A percentile compares a stretch with the other conserved stretches of the same genome.
Conservation (phyloP, 192 early-diverging fungal species). For the Podila clonocystis region DNA sequence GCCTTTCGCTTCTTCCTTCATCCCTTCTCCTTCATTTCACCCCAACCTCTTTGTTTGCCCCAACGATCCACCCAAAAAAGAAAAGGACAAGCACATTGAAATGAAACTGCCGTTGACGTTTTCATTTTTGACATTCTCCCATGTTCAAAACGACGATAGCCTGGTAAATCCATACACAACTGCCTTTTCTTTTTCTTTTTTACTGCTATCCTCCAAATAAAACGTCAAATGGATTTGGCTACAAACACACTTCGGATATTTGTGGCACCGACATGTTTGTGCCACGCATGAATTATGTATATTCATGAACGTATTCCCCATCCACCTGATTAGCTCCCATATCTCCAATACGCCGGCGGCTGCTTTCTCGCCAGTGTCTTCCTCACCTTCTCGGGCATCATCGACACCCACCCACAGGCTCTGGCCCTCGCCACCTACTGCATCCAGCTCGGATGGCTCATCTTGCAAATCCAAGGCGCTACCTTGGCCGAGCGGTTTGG, state of each 20-base stretch:
- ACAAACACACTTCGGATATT: too few relatives aligned
- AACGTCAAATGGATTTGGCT: too few relatives aligned
- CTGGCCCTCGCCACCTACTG: slow-evolving; percentile 25
- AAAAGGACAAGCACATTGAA: background rate
- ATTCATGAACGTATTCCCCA: background rate
- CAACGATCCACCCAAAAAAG: background rate
- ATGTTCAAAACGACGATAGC: slow-evolving; percentile 48
- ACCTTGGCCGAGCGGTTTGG: slow-evolving; percentile 29
- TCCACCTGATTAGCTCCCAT: slow-evolving; percentile 18
- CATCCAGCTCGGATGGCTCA: slow-evolving; percentile 41
- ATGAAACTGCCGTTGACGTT: too few relatives aligned
- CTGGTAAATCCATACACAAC: slow-evolving; percentile 8
- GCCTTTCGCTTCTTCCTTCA: background rate
- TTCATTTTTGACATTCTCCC: slow-evolving; percentile 11
- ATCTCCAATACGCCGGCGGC: slow-evolving; percentile 37
- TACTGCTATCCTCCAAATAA: too few relatives aligned
- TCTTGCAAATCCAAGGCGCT: slow-evolving; percentile 32
- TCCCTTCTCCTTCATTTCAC: background rate
- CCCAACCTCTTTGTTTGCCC: background rate
- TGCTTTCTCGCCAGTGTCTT: slow-evolving; percentile 39
- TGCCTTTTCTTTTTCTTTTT: too few relatives aligned
- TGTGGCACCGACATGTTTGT: background rate
- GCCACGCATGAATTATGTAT: background rate
- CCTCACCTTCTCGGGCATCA: slow-evolving; percentile 42
- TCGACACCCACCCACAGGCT: slow-evolving; percentile 41